Percentiles rank a stretch among this genome's conserved stretches.
Evolutionary conservation across 352 stramenopile genomes (phyloP).

Genomic region (Pythium phragmitis): DNA sequence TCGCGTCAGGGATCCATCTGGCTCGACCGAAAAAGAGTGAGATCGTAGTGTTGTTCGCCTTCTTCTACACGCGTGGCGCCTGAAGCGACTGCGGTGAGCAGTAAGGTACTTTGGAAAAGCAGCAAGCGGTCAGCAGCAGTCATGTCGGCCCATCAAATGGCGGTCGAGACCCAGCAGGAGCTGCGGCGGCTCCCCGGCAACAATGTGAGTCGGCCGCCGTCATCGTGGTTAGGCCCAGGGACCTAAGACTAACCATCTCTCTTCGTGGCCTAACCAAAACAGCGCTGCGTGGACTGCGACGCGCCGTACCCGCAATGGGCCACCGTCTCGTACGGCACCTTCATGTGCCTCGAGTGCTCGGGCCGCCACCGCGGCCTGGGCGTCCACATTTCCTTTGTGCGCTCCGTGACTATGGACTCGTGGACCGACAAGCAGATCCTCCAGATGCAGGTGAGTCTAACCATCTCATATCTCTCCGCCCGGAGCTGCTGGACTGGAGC

Average conservation of each 20-base stretch:
- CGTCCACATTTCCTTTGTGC: slow-evolving; percentile 93
- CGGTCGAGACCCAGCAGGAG: slow-evolving; percentile 83
- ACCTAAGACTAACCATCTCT: slow-evolving; percentile 6
- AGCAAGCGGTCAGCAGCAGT: background rate
- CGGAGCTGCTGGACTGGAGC: background rate
- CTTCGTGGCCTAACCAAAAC: background rate
- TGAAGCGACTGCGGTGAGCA: background rate
- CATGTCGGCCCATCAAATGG: slow-evolving; percentile 76
- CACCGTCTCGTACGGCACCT: slow-evolving; percentile 93
- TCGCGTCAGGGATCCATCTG: background rate
- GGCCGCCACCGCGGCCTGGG: slow-evolving; percentile 90
- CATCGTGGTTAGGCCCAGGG: slow-evolving; percentile 3
- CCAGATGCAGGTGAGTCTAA: slow-evolving; percentile 63
- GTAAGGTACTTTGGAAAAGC: no score
- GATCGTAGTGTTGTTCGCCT: slow-evolving; percentile 4
- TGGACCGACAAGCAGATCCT: slow-evolving; percentile 88
- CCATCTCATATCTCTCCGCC: background rate
- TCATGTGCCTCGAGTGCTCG: slow-evolving; percentile 95
- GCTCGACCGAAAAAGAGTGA: slow-evolving; percentile 5
- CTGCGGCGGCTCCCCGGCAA: slow-evolving; percentile 79
- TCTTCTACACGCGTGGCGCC: slow-evolving; percentile 1
- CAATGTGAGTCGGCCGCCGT: slow-evolving; percentile 50
- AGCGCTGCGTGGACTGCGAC: slow-evolving; percentile 93
- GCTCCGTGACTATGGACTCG: slow-evolving; percentile 85
- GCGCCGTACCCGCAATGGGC: slow-evolving; percentile 94